Conservation (phyloP, 495 filamentous ascomycete species). For the Trichoderma erinaceum region DNA sequence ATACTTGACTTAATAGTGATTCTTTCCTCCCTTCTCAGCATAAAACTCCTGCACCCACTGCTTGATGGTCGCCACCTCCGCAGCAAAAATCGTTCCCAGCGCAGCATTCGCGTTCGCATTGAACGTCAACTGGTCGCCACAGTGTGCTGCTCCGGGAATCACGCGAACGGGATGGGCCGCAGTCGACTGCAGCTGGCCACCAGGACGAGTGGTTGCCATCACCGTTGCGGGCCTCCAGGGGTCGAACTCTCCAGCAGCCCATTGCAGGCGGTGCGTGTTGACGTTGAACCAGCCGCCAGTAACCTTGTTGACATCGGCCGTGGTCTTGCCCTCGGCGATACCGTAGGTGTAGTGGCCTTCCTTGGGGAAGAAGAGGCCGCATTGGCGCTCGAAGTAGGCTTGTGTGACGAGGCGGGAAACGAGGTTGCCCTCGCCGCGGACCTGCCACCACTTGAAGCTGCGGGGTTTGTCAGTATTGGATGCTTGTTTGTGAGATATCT, state of each 20-base stretch:
- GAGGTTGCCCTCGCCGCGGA: conserved; percentile 45
- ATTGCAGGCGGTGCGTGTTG: conserved; percentile 52
- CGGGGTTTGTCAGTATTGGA: background rate
- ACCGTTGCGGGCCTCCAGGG: conserved; percentile 53
- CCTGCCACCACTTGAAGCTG: conserved; percentile 44
- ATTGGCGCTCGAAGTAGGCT: conserved; percentile 56
- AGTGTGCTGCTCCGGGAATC: conserved; percentile 51
- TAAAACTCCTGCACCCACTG: conserved; percentile 48
- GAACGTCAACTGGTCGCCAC: conserved; percentile 41
- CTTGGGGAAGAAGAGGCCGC: conserved; percentile 52
- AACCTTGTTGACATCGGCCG: conserved; percentile 49
- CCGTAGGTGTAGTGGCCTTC: conserved; percentile 46
- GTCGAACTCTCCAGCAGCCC: conserved; percentile 58
- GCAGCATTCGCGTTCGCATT: conserved; percentile 31
- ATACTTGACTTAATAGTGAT: background rate
- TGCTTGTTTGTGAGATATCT: background rate
- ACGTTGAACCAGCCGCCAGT: conserved; percentile 54
- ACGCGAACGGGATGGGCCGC: conserved; percentile 42
- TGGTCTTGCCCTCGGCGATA: conserved; percentile 45
- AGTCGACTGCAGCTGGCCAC: conserved; percentile 45
- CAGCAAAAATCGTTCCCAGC: conserved; percentile 32
- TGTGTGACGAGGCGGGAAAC: conserved; percentile 53
- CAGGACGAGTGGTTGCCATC: conserved; percentile 46
- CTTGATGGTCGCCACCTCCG: conserved; percentile 41
- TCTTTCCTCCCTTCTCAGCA: conserved; percentile 4